These are phyloP conservation scores for Gynochthodes officinalis DNA, from an alignment of 257 asterid genomes.

Conservation along the genomic window DNA sequence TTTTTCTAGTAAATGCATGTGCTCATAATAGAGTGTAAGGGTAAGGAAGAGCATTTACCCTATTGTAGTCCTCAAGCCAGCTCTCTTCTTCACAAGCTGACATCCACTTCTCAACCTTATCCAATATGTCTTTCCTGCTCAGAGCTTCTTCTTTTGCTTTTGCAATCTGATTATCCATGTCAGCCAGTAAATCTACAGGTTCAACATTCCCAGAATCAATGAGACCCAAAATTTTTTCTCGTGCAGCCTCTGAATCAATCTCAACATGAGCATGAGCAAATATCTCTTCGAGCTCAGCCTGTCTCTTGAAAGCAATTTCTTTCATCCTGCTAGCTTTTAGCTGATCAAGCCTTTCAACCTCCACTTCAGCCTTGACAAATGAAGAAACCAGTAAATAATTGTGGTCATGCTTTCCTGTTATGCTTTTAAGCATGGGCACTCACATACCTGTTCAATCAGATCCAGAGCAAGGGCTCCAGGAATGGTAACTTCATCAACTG, in stretches of 20 bases:
- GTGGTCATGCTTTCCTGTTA: background rate
- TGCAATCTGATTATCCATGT: constrained; percentile 84
- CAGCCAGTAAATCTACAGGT: constrained; percentile 80
- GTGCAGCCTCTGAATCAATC: constrained; percentile 80
- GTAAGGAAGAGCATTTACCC: constrained; percentile 46
- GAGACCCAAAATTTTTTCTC: constrained; percentile 64
- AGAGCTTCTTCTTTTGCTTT: constrained; percentile 88
- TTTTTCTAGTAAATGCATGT: background rate
- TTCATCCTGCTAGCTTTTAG: constrained; percentile 95
- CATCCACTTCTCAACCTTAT: constrained; percentile 98
- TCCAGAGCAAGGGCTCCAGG: constrained; percentile 91
- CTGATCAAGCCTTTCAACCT: constrained; percentile 94
- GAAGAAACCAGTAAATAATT: constrained; percentile 13
- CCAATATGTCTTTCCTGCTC: constrained; percentile 93
- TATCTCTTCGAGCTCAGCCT: constrained; percentile 85
- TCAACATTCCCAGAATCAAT: constrained; percentile 88
- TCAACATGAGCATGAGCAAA: constrained; percentile 84
- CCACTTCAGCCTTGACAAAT: constrained; percentile 76
- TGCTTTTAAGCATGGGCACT: constrained; percentile 3
- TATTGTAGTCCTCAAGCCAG: constrained; percentile 95
- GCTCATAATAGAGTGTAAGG: background rate
- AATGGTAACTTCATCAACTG: constrained; percentile 76
- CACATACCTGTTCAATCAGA: constrained; percentile 74
- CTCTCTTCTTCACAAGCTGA: constrained; percentile 97
- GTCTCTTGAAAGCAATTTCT: constrained; percentile 93